Evolutionary conservation across 805 yeast genomes (phyloP), one percentile per base, ranked within the genome.

Genomic region (Kluyveromyces nonfermentans): DNA sequence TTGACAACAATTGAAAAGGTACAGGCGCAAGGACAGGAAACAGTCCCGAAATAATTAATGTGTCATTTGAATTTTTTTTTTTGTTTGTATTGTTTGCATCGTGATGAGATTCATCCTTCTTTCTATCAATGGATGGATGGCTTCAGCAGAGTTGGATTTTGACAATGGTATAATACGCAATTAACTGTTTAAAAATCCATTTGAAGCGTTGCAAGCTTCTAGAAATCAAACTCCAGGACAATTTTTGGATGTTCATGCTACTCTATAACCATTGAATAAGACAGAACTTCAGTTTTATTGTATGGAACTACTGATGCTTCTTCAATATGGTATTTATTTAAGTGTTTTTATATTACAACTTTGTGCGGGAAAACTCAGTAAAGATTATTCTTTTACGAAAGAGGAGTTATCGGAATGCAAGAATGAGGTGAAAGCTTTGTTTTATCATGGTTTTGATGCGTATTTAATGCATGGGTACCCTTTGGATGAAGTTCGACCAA

Each of bases 381-480:
- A 39, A 28, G 42, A 43, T 22, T 53, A 49, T 41, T 52, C 63
- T 6, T 65, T 64, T 46, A 57, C 53, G 9, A 53, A 54, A 35
- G 19, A 36, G 2, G 73, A 69, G 42, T 45, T 69, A 14, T 17
- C 38, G 6, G 34, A 45, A 2, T 56, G 67, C 16, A 62, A 63
- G 50, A 56, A 68, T 12, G 77, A 78, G 48, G 76, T 90, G 0
- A 65, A 60, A 44, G 55, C 60, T 2, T 66, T 88, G 30, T 86
- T 89, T 52, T 63, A 77, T 44, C 90, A 83, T 62, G 93, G 84
- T 0, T 84, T 90, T 83, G 55, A 70, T 42, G 71, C 80, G 9
- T 89, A 89, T 59, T 67, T 83, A 67, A 59, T 63, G 1, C 55
- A 72, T 54, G 97, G 85, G 0, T 86, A 74, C 52, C 97, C 97